Conservation (phyloP, 2,329 filamentous ascomycete genomes). For the Exophiala xenobiotica region DNA sequence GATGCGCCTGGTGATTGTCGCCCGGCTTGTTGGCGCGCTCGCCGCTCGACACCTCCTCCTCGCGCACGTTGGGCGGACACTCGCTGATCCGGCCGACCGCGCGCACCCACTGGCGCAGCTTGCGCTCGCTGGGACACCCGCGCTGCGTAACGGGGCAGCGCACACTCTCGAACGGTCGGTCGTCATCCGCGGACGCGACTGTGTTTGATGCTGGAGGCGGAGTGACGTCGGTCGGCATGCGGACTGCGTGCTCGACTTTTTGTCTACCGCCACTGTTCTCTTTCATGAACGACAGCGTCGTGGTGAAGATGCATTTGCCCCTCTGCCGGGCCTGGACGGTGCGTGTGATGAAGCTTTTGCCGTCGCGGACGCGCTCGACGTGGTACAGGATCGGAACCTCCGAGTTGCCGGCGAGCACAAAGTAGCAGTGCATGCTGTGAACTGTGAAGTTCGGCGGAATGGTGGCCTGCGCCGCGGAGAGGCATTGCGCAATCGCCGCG, state of each 20-base stretch:
- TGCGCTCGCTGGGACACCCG: slow-evolving; percentile 62
- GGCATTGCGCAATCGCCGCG: slow-evolving; percentile 86
- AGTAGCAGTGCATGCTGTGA: slow-evolving; percentile 99
- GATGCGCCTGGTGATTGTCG: slow-evolving; percentile 35
- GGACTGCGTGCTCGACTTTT: slow-evolving; percentile 64
- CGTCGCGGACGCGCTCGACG: slow-evolving; percentile 89
- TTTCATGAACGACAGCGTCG: slow-evolving; percentile 83
- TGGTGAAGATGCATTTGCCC: slow-evolving; percentile 90
- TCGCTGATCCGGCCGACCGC: slow-evolving; percentile 35
- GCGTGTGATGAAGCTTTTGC: slow-evolving; percentile 82
- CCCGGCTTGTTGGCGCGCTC: slow-evolving; percentile 17
- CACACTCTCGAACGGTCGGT: slow-evolving; percentile 41
- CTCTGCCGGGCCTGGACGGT: slow-evolving; percentile 94
- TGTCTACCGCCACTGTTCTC: slow-evolving; percentile 57
- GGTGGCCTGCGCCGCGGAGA: slow-evolving; percentile 83
- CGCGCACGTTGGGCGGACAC: slow-evolving; percentile 28
- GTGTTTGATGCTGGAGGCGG: slow-evolving; percentile 34
- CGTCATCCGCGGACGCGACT: slow-evolving; percentile 10
- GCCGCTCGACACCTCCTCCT: slow-evolving; percentile 21
- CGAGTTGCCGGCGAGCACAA: slow-evolving; percentile 83
- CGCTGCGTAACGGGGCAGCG: slow-evolving; percentile 44
- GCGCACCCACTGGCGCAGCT: slow-evolving; percentile 57
- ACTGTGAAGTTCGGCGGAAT: slow-evolving; percentile 76
- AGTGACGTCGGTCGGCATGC: slow-evolving; percentile 52
- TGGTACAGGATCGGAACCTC: slow-evolving; percentile 89